Percentiles rank a stretch among this genome's conserved stretches.
These are phyloP conservation scores for Pythium myriotylum DNA, from an alignment of 352 stramenopile genomes.

Conservation along the genomic window DNA sequence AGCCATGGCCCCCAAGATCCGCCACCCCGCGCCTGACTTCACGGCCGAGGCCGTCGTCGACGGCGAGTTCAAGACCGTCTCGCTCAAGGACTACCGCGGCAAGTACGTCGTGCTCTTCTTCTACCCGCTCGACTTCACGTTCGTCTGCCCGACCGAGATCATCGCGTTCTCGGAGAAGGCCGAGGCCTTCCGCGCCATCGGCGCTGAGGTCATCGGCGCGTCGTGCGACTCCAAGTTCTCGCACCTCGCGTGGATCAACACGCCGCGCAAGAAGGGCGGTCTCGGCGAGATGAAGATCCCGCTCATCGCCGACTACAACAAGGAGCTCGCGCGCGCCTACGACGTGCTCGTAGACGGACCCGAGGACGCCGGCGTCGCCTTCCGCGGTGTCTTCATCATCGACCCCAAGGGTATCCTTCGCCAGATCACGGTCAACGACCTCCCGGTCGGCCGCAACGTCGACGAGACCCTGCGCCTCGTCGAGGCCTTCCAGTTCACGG, in stretches of 20 bases:
- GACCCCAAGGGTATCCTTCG: slow-evolving; percentile 79
- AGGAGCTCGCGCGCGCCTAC: slow-evolving; percentile 83
- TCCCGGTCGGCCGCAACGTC: slow-evolving; percentile 87
- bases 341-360: slow-evolving; percentile 79
- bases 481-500: slow-evolving; percentile 91
- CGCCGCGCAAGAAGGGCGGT: slow-evolving; percentile 86
- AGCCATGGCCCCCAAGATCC: slow-evolving; percentile 67
- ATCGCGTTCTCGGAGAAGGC: slow-evolving; percentile 84
- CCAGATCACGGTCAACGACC: slow-evolving; percentile 89
- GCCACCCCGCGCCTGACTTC: slow-evolving; percentile 75
- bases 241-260: slow-evolving; percentile 91
- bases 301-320: slow-evolving; percentile 88
- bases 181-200: slow-evolving; percentile 80
- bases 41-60: slow-evolving; percentile 55
- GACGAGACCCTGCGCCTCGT: slow-evolving; percentile 91
- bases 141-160: slow-evolving; percentile 93
- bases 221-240: slow-evolving; percentile 90
- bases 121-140: slow-evolving; percentile 92
- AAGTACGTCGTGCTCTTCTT: slow-evolving; percentile 94
- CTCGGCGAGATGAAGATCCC: slow-evolving; percentile 92
- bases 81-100: slow-evolving; percentile 84
- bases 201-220: slow-evolving; percentile 71
- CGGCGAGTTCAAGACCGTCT: slow-evolving; percentile 67
- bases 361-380: slow-evolving; percentile 69
- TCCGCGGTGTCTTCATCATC: slow-evolving; percentile 92